Base-by-base conservation (phyloP, 352 stramenopile genomes). In the Plasmopara muralis region DNA sequence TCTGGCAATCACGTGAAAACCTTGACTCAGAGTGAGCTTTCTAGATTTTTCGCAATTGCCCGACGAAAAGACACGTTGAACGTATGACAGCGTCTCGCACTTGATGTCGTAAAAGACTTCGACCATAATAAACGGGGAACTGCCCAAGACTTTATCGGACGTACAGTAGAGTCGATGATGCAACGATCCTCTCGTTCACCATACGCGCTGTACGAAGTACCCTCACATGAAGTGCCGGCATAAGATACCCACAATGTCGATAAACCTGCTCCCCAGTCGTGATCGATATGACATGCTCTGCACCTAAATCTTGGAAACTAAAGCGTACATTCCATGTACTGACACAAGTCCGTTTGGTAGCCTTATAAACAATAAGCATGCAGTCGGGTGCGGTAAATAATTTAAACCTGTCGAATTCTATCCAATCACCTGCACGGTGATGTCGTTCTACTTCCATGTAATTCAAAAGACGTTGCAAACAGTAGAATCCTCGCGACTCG, bases 401-500 rank as follows among this genome's bases (percentile, higher is more conserved):
- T n/a, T n/a, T n/a, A n/a, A n/a, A 40, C 1, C 70, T 77, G 57
- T 92, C 77, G 29, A 58, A 57, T 34, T 78, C 66, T 15, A 92
- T 89, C 9, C 68, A 72, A 1, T 75, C 61, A 54, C 89, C 89
- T 34, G 82, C 68, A 14, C 60, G 66, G 40, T 79, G 65, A 28
- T 77, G 74, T 43, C 80, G 72, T 6, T 66, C 62, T 29, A 70
- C 58, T n/a, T 72, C 54, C 62, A 89, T 83, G 25, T 87, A 73
- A 0, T 63, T 62, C n/a, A 85, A 47, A 2, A 89, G 53, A 38
- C 75, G 73, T 49, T 89, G 78, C 10, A 89, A 62, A 43, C 75
- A 87, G 50, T 74, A 83, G 47, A 88, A 86, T 0, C 62, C 61
- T n/a, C 66, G 60, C 5, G 73, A 75, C 4, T 65, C 74, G 4